Percentiles rank a stretch among this genome's conserved stretches.
These are phyloP conservation scores for Cephalotrichum gorgonifer DNA, from an alignment of 2,329 filamentous ascomycete species.

Conservation along the genomic window DNA sequence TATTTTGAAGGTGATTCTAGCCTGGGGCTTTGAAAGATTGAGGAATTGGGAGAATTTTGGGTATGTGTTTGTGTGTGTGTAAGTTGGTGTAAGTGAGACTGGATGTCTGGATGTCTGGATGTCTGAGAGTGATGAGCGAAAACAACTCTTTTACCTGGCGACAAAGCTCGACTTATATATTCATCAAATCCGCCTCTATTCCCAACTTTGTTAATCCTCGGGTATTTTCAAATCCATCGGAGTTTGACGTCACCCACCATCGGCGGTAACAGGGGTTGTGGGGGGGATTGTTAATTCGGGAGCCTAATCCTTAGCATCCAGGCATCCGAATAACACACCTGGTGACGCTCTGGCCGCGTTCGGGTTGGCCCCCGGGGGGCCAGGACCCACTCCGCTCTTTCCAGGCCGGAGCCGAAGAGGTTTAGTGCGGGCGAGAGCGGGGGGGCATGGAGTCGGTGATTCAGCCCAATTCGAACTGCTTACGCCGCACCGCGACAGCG, in stretches of 20 bases:
- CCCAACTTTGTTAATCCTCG: too few species aligned
- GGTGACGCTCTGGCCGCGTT: not conserved
- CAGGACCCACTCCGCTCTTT: too few species aligned
- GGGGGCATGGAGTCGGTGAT: too few species aligned
- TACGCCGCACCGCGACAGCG: too few species aligned
- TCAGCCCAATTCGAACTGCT: too few species aligned
- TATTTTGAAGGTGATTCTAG: not conserved
- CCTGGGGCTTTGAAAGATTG: not conserved
- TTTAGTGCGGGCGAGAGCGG: not conserved
- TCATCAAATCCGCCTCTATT: too few species aligned
- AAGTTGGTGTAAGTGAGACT: not conserved
- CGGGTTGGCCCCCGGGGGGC: too few species aligned
- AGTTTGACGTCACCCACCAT: too few species aligned
- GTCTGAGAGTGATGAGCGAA: not conserved
- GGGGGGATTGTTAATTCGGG: not conserved
- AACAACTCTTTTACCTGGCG: not conserved
- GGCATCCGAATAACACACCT: not conserved
- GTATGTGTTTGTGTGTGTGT: not conserved
- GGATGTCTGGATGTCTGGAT: not conserved
- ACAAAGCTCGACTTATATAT: not conserved
- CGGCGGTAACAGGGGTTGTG: not conserved
- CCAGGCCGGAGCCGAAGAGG: not conserved
- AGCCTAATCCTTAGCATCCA: not conserved
- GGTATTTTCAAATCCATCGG: too few species aligned
- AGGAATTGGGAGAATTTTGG: not conserved